Base-by-base conservation (phyloP, 345 rosid species). In the Boechera stricta region DNA sequence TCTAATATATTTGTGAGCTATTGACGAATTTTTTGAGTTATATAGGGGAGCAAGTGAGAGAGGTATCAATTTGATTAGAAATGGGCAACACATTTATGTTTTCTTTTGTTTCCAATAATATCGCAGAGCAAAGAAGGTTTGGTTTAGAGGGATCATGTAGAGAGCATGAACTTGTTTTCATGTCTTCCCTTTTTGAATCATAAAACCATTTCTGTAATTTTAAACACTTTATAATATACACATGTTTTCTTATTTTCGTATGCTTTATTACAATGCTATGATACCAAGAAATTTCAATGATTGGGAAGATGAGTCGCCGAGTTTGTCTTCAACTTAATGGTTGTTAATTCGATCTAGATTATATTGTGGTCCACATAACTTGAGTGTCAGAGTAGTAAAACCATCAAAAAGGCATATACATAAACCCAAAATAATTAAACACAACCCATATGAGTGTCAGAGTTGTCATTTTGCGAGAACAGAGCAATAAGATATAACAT, bases 401-500 rank as follows among this genome's bases (percentile, higher is more conserved):
- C 56, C 71, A 64, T 1, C 49, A 51, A 28, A 15, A 61, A 16
- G 32, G 28, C 59, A 64, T 18, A 63, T 63, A 64, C 44, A 77
- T 45, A 77, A 38, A 12, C 67, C 71, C 76, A 64, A 64, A 71
- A 64, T 48, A 47, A 77, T 56, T 36, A 57, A 71, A 77, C 80
- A 71, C 60, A 77, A 64, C 72, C 80, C 80, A 71, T 77, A 77
- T 77, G 76, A 77, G 44, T 71, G 81, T 77, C 80, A 77, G 80
- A 45, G 72, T 71, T 71, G 80, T 64, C 76, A 64, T 64, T 56
- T 77, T 77, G 77, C 77, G 60, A 38, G 52, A 36, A 45, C 72
- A 71, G 21, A 10, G 63, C 62, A 71, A 47, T 56, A 71, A 33
- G 65, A 71, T 71, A 77, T 59, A 59, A 66, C 77, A 78, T 72